phyloP scores from a whole-genome alignment of 2,329 filamentous ascomycete genomes.

The Pseudocercospora fuligena region DNA sequence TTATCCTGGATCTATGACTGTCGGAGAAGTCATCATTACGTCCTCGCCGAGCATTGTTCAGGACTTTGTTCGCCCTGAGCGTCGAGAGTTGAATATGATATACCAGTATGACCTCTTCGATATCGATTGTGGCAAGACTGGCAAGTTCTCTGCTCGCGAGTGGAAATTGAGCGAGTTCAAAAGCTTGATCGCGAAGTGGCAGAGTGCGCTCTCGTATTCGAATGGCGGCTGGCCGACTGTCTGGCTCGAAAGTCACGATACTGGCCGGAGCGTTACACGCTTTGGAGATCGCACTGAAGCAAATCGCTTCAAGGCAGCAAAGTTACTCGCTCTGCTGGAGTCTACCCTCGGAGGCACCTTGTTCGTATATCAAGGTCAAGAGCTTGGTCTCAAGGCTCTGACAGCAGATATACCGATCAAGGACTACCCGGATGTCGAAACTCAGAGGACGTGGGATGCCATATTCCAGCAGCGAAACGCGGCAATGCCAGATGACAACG shows the following conservation, averaged over 20 bases:
- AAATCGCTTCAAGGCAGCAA: slow-evolving; percentile 53
- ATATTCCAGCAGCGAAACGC: background rate
- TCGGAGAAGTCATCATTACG: slow-evolving; percentile 55
- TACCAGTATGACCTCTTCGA: slow-evolving; percentile 69
- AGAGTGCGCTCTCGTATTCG: slow-evolving; percentile 61
- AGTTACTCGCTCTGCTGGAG: slow-evolving; percentile 63
- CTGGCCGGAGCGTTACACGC: slow-evolving; percentile 62
- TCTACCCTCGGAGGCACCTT: slow-evolving; percentile 64
- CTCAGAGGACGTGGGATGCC: slow-evolving; percentile 27
- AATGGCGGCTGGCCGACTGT: slow-evolving; percentile 66
- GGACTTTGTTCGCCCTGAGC: slow-evolving; percentile 54
- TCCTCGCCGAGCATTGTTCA: slow-evolving; percentile 55
- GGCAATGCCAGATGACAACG: background rate
- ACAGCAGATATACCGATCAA: slow-evolving; percentile 63
- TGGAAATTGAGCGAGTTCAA: slow-evolving; percentile 53
- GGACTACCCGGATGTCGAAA: slow-evolving; percentile 69
- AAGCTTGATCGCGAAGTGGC: slow-evolving; percentile 61
- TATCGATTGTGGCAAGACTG: slow-evolving; percentile 52
- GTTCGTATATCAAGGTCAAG: slow-evolving; percentile 70
- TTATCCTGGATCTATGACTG: slow-evolving; percentile 48
- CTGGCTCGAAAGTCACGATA: slow-evolving; percentile 70
- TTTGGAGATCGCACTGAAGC: slow-evolving; percentile 58
- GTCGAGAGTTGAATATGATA: slow-evolving; percentile 69
- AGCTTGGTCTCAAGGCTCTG: slow-evolving; percentile 68
- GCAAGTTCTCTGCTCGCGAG: slow-evolving; percentile 56